Percentiles rank a stretch among this genome's conserved stretches.
Conservation (phyloP, 73 alveolate genomes). For the Paraurostyla sp. region DNA sequence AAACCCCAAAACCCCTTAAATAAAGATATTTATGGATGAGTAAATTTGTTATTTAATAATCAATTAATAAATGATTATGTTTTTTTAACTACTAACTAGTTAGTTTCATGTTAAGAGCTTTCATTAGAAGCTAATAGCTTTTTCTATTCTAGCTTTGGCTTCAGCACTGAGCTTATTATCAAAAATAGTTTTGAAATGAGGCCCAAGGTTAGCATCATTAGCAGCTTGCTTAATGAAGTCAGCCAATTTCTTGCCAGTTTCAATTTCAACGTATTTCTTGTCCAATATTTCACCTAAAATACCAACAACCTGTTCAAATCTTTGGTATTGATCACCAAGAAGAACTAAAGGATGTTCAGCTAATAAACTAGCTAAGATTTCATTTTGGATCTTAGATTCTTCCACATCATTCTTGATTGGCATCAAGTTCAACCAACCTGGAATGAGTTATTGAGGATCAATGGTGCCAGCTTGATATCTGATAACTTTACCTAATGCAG, state of each 20-base stretch:
- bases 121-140: neutral
- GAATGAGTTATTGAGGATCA: conserved; percentile 49
- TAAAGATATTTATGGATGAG: no score
- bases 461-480: conserved; percentile 51
- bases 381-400: conserved; percentile 70
- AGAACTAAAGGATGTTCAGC: conserved; percentile 44
- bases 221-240: conserved; percentile 43
- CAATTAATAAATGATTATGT: no score
- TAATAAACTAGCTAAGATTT: conserved; percentile 46
- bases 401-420: conserved; percentile 69
- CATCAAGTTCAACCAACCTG: conserved; percentile 62
- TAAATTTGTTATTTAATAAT: no score
- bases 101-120: no score
- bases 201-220: conserved; percentile 30
- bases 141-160: conserved; percentile 48
- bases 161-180: conserved; percentile 38
- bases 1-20: no score
- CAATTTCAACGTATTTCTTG: conserved; percentile 54
- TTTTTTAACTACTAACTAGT: no score
- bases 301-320: conserved; percentile 26
- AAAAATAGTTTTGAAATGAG: conserved; percentile 22
- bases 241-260: conserved; percentile 59
- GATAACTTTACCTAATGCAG: conserved; percentile 88
- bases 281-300: conserved; percentile 32
- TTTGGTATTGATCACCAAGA: conserved; percentile 58